Conservation (phyloP, 768 basidiomycete genomes). For the Wakefieldia striispora region DNA sequence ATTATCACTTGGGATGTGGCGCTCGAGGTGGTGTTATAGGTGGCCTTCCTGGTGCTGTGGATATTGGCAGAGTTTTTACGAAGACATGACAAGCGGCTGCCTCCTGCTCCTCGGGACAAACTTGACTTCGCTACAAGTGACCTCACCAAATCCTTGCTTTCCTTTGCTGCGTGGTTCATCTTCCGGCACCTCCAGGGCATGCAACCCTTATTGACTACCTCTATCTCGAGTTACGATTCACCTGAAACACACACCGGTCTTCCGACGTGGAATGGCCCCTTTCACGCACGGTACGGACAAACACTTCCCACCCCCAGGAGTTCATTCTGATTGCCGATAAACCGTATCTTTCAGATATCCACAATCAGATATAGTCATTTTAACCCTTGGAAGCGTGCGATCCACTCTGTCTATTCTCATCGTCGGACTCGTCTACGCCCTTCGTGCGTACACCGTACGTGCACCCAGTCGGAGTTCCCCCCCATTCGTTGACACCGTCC, state of each 20-base stretch:
- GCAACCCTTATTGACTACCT: background rate
- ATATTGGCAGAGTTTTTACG: constrained; percentile 11
- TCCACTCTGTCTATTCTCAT: constrained; percentile 12
- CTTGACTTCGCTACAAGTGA: constrained; percentile 21
- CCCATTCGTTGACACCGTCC: background rate
- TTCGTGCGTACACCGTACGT: constrained; percentile 24
- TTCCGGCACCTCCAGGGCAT: constrained; percentile 1
- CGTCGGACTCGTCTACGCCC: constrained; percentile 11
- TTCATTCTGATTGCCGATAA: background rate
- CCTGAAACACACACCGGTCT: constrained; percentile 4
- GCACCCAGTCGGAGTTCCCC: background rate
- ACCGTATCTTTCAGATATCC: background rate
- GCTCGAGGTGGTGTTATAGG: constrained; percentile 4
- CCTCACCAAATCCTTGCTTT: constrained; percentile 16
- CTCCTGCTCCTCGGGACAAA: constrained; percentile 1
- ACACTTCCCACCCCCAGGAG: constrained; percentile 2
- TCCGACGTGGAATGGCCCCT: constrained; percentile 2
- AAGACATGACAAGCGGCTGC: background rate
- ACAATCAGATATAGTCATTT: background rate
- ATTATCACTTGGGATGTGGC: background rate
- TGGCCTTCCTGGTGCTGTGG: constrained; percentile 15
- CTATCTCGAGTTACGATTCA: background rate
- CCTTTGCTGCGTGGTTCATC: constrained; percentile 14
- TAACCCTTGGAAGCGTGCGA: constrained; percentile 10
- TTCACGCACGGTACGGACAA: constrained; percentile 7